phyloP scores from a whole-genome alignment of 2,329 filamentous ascomycete genomes.

The Aureobasidium leucospermi region DNA sequence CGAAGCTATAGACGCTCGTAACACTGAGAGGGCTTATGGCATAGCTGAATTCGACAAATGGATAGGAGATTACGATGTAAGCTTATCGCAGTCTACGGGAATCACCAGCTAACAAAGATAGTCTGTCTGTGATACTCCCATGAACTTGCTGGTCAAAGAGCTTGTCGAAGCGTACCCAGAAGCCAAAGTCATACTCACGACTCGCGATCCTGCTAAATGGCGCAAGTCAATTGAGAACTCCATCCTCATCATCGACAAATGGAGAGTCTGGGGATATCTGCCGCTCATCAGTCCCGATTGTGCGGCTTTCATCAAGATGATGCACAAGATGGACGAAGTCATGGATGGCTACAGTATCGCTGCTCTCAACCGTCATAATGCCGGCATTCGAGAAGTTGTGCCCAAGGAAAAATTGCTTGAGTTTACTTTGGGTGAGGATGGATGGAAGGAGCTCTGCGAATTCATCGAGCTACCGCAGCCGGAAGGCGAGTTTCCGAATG shows the following conservation, averaged over 20 bases:
- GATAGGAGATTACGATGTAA: slow-evolving; percentile 15
- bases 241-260: not conserved
- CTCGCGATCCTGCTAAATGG: slow-evolving; percentile 18
- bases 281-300: not conserved
- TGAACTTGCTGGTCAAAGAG: slow-evolving; percentile 16
- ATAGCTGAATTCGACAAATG: slow-evolving; percentile 18
- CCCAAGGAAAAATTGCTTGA: slow-evolving; percentile 45
- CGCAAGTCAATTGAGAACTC: slow-evolving; percentile 4
- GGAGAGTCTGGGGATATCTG: not conserved
- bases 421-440: slow-evolving; percentile 43
- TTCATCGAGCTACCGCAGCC: slow-evolving; percentile 46
- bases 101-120: not conserved
- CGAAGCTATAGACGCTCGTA: slow-evolving; percentile 18
- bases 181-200: slow-evolving; percentile 19
- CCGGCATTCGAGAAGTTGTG: slow-evolving; percentile 23
- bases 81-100: not conserved
- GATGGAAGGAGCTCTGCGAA: slow-evolving; percentile 47
- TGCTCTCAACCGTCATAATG: not conserved
- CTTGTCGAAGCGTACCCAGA: slow-evolving; percentile 18
- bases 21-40: slow-evolving; percentile 16
- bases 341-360: not conserved
- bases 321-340: not conserved
- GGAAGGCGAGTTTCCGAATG: slow-evolving; percentile 25
- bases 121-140: slow-evolving; percentile 17
- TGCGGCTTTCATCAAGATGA: not conserved